Conservation (phyloP, 176 grass and related monocot genomes). For the Rhynchospora breviuscula region DNA sequence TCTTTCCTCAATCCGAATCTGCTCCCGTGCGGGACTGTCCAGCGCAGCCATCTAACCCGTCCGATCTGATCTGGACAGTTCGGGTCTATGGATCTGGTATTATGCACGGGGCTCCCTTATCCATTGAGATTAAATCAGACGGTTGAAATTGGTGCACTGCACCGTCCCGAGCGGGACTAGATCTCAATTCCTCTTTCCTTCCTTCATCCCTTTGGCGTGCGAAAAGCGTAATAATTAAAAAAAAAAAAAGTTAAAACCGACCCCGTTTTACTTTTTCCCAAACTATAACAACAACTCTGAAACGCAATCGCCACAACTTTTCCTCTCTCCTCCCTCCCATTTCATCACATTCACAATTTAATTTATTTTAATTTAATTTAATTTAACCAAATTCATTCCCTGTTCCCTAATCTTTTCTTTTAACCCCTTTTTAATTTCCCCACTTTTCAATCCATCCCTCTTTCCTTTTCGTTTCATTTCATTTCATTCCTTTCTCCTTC, state of each 20-base stretch:
- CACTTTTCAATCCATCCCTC: not conserved
- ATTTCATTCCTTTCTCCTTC: not conserved
- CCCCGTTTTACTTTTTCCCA: not conserved
- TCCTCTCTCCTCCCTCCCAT: not conserved
- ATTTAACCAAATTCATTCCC: not conserved
- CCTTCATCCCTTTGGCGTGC: not conserved
- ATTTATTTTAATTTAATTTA: not conserved
- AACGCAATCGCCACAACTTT: not conserved
- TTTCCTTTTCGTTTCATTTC: not conserved
- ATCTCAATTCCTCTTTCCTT: no score
- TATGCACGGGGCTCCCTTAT: no score
- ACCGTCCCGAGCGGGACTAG: no score
- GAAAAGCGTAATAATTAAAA: not conserved
- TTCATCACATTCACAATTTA: not conserved
- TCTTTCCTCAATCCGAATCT: no score
- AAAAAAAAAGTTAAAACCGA: not conserved
- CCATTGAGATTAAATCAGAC: no score
- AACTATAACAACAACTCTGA: slow-evolving; percentile 21
- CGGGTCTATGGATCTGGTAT: no score
- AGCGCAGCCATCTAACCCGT: no score
- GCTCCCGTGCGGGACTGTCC: no score
- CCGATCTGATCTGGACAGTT: no score
- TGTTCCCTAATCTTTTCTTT: not conserved
- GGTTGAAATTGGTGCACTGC: no score
- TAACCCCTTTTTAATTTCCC: not conserved